Conservation (phyloP, 495 filamentous ascomycete species). For the Acidomyces sp. region DNA sequence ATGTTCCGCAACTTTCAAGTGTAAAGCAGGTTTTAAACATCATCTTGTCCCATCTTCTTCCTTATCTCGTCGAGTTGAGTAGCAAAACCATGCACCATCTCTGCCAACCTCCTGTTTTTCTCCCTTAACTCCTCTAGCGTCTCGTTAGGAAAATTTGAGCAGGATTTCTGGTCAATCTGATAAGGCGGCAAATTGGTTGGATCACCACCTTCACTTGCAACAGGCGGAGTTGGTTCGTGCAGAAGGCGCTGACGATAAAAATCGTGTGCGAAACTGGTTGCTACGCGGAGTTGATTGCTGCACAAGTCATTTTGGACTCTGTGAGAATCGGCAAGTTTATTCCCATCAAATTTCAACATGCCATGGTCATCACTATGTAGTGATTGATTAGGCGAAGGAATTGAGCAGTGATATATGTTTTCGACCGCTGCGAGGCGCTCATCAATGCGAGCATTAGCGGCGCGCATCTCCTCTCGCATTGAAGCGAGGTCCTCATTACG, state of each 20-base stretch:
- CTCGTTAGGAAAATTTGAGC: no score
- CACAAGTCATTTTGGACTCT: neutral
- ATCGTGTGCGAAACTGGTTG: slow-evolving; percentile 8
- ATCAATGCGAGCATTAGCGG: slow-evolving; percentile 2
- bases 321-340: neutral
- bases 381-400: neutral
- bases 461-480: slow-evolving; percentile 16
- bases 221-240: neutral
- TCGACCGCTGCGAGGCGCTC: slow-evolving; percentile 11
- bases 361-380: slow-evolving; percentile 1
- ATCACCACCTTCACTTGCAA: neutral
- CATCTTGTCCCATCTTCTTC: slow-evolving; percentile 6
- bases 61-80: slow-evolving; percentile 10
- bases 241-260: slow-evolving; percentile 9
- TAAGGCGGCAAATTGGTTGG: neutral
- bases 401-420: slow-evolving; percentile 1
- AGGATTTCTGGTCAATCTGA: slow-evolving; percentile 1
- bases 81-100: slow-evolving; percentile 14
- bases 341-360: no score
- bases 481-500: slow-evolving; percentile 7
- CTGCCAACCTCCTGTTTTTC: slow-evolving; percentile 6
- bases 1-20: no score
- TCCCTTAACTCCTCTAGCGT: slow-evolving; percentile 9
- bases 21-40: no score
- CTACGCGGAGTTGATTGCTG: neutral